phyloP scores from a whole-genome alignment of 2,329 filamentous ascomycete species.

The Xylaria sp. region DNA sequence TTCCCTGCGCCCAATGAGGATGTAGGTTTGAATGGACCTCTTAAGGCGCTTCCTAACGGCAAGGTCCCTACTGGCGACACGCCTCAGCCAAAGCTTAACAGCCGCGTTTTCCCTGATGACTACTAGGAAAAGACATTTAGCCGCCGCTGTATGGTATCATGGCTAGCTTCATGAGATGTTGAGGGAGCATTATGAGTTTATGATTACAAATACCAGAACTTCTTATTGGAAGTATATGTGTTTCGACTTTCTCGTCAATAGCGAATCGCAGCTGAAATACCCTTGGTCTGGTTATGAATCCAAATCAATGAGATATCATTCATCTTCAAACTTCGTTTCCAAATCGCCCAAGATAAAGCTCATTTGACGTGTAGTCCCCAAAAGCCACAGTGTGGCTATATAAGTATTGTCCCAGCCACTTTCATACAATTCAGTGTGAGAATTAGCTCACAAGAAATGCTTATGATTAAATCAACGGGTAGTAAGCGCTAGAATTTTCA shows the following conservation, averaged over 20 bases:
- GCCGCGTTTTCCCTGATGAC: constrained; percentile 17
- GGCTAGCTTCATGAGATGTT: not conserved
- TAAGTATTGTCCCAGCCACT: not conserved
- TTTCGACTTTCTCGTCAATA: not conserved
- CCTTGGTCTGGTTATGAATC: not conserved
- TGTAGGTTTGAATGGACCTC: constrained; percentile 18
- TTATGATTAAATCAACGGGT: too few species aligned
- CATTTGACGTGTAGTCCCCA: not conserved
- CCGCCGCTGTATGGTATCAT: too few species aligned
- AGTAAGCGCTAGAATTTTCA: not conserved
- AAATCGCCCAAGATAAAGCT: not conserved
- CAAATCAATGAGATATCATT: not conserved
- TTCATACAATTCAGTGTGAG: too few species aligned
- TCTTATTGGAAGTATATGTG: too few species aligned
- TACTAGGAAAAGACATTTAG: constrained; percentile 1
- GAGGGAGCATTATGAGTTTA: not conserved
- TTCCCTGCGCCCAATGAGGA: constrained; percentile 18
- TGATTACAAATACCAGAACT: not conserved
- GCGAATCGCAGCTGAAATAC: not conserved
- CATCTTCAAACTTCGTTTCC: not conserved
- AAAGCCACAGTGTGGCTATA: not conserved
- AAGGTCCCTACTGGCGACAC: constrained; percentile 26
- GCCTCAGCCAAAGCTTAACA: constrained; percentile 8
- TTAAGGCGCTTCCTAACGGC: constrained; percentile 19
- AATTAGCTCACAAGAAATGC: too few species aligned